Evolutionary conservation across 345 rosid species (phyloP).

Genomic region (Geranium rotundifolium): DNA sequence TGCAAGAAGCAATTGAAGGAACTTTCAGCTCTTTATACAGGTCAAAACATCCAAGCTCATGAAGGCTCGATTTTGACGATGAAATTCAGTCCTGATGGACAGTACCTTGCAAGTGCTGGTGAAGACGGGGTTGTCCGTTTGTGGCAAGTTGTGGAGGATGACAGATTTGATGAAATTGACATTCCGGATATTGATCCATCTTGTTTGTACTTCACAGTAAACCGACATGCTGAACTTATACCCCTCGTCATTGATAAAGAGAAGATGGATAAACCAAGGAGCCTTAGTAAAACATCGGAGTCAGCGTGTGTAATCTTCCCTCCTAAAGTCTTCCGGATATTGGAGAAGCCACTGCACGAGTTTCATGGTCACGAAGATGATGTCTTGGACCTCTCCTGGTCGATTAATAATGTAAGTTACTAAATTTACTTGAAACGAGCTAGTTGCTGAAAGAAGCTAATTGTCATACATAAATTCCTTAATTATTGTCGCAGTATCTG

Average conservation of each 20-base stretch:
- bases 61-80: constrained; percentile 53
- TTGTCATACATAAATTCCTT: background rate
- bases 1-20: constrained; percentile 46
- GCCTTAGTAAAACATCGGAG: constrained; percentile 51
- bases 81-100: constrained; percentile 81
- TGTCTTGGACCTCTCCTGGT: constrained; percentile 75
- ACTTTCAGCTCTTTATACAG: constrained; percentile 60
- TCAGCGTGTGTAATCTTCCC: constrained; percentile 79
- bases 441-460: background rate
- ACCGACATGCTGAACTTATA: constrained; percentile 52
- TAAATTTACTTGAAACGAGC: background rate
- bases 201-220: constrained; percentile 64
- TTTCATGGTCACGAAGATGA: constrained; percentile 54
- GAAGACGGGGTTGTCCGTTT: constrained; percentile 51
- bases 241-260: constrained; percentile 50
- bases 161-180: constrained; percentile 43
- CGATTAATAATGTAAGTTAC: constrained; percentile 55
- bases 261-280: constrained; percentile 33
- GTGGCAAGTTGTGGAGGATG: constrained; percentile 66
- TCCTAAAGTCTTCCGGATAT: constrained; percentile 59
- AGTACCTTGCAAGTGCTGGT: constrained; percentile 70
- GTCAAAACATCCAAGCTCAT: constrained; percentile 76
- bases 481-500: constrained; percentile 47
- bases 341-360: constrained; percentile 67
- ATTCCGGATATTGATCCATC: constrained; percentile 68